phyloP scores from a whole-genome alignment of 202 grass and related monocot genomes.

The Brachypodium distachyon region DNA sequence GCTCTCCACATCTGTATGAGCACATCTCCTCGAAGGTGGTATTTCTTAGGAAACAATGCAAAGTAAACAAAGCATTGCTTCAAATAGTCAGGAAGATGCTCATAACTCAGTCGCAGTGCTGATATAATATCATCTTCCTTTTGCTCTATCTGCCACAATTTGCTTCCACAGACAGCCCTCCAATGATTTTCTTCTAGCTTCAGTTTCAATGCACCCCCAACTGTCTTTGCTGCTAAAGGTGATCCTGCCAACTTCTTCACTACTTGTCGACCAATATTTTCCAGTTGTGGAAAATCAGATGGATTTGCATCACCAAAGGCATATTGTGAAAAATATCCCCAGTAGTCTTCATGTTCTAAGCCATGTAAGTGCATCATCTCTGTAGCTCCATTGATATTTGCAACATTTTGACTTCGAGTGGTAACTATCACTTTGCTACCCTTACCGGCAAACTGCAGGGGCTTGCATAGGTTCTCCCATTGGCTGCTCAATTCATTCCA shows the following conservation, averaged over 20 bases:
- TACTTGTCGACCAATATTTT: neutral
- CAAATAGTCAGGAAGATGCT: conserved; percentile 22
- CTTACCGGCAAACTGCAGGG: conserved; percentile 7
- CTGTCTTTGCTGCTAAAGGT: conserved; percentile 38
- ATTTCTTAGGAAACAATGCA: conserved; percentile 39
- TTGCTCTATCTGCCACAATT: conserved; percentile 30
- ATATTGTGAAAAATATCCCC: conserved; percentile 9
- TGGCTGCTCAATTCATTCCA: conserved; percentile 32
- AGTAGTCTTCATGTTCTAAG: conserved; percentile 28
- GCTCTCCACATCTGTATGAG: conserved; percentile 38
- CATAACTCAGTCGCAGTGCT: conserved; percentile 25
- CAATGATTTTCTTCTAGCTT: conserved; percentile 18
- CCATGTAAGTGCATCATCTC: conserved; percentile 27
- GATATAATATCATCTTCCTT: conserved; percentile 38
- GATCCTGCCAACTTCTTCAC: conserved; percentile 28
- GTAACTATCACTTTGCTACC: conserved; percentile 46
- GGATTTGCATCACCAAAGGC: conserved; percentile 21
- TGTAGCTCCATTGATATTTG: conserved; percentile 10
- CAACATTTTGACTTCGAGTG: conserved; percentile 15
- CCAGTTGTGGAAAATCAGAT: conserved; percentile 2
- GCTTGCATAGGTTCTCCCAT: conserved; percentile 23
- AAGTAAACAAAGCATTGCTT: conserved; percentile 38
- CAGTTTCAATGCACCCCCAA: conserved; percentile 4
- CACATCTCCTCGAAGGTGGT: neutral
- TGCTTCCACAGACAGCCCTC: neutral